Evolutionary conservation across 2,329 filamentous ascomycete genomes (phyloP).

Genomic region (Fusarium sp.): DNA sequence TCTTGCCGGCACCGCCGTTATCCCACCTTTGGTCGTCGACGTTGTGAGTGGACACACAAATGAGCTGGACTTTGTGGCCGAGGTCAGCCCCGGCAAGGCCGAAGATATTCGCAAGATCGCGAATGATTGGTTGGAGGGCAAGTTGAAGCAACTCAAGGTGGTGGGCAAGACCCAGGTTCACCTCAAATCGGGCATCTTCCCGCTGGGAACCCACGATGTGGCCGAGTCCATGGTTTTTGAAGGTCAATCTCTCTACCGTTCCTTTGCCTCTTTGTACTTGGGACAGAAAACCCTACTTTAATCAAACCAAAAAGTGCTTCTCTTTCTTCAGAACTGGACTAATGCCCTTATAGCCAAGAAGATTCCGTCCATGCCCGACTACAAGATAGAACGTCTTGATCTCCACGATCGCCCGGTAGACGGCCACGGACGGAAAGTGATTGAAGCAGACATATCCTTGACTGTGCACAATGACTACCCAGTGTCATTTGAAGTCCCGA

Average conservation of each 20-base stretch:
- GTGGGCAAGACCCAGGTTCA: conserved; percentile 79
- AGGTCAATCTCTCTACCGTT: conserved; percentile 80
- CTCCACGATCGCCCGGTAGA: conserved; percentile 76
- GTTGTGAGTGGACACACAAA: conserved; percentile 84
- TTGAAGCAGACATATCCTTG: conserved; percentile 84
- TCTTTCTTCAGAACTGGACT: conserved; percentile 43
- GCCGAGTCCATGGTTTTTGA: conserved; percentile 82
- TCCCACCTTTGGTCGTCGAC: conserved; percentile 81
- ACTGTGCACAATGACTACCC: conserved; percentile 82
- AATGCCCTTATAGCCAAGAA: conserved; percentile 67
- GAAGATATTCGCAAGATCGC: conserved; percentile 83
- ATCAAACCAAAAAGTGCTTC: conserved; percentile 41
- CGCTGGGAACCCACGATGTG: conserved; percentile 81
- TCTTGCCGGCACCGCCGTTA: conserved; percentile 79
- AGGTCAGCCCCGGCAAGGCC: conserved; percentile 80
- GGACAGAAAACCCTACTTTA: conserved; percentile 65
- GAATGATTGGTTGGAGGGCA: conserved; percentile 89
- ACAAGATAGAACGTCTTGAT: conserved; percentile 84
- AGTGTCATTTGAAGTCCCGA: conserved; percentile 79
- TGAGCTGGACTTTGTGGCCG: conserved; percentile 80
- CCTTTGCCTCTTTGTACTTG: conserved; percentile 71
- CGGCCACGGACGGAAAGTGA: conserved; percentile 67
- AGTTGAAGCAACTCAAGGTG: conserved; percentile 76
- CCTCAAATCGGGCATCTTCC: conserved; percentile 83
- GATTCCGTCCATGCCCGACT: conserved; percentile 82